Percentiles rank a stretch among this genome's conserved stretches.
phyloP scores from a whole-genome alignment of 345 rosid species.

The Linum lewisii region DNA sequence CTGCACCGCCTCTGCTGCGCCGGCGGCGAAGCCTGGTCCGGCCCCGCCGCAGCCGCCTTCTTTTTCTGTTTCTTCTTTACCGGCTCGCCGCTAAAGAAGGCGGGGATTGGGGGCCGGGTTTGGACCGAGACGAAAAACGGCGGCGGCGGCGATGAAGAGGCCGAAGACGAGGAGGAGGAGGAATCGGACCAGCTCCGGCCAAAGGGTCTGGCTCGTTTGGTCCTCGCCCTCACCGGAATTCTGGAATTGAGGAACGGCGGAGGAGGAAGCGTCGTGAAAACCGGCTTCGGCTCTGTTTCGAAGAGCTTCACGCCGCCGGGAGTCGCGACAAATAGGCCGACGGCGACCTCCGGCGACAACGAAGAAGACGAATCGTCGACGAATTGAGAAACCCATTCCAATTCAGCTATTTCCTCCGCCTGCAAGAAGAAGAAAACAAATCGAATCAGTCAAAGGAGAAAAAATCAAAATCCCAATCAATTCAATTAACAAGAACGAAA shows the following conservation, averaged over 20 bases:
- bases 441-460: neutral
- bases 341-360: conserved; percentile 20
- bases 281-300: conserved; percentile 12
- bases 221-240: conserved; percentile 38
- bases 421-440: conserved; percentile 11
- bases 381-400: conserved; percentile 51
- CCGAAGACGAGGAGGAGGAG: conserved; percentile 19
- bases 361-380: conserved; percentile 37
- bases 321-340: conserved; percentile 14
- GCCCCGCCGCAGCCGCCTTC: conserved; percentile 21
- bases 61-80: conserved; percentile 27
- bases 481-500: too few relatives aligned
- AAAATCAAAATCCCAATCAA: neutral
- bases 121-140: neutral
- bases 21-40: conserved; percentile 10
- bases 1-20: conserved; percentile 35
- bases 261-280: conserved; percentile 3
- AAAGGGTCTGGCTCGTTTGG: conserved; percentile 25
- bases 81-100: conserved; percentile 12
- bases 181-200: conserved; percentile 31
- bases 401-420: conserved; percentile 40
- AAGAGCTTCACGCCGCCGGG: conserved; percentile 5
- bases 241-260: conserved; percentile 14
- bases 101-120: conserved; percentile 4
- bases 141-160: conserved; percentile 11